Evolutionary conservation across 1,139 yeast genomes (phyloP).

Genomic region (Komagataea norvegica): DNA sequence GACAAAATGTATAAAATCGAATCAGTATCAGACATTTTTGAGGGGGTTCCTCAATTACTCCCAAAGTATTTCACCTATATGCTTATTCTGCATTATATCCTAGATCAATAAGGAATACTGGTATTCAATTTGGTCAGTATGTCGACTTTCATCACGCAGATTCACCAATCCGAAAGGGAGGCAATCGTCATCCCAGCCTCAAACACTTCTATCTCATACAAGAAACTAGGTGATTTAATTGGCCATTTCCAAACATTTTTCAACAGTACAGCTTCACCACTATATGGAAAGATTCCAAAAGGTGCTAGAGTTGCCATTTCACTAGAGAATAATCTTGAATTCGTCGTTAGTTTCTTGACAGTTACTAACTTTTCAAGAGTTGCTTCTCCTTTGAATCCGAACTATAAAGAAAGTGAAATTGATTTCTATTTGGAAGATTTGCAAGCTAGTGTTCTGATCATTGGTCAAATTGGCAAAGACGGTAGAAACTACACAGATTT

Average conservation of each 20-base stretch:
- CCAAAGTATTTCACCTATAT: background rate
- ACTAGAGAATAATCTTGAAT: conserved; percentile 54
- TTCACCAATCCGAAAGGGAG: conserved; percentile 31
- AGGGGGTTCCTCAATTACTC: too few relatives aligned
- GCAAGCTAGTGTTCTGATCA: conserved; percentile 49
- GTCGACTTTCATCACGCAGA: conserved; percentile 18
- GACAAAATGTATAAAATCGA: too few relatives aligned
- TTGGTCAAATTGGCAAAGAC: conserved; percentile 43
- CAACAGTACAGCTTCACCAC: conserved; percentile 35
- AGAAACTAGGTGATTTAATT: conserved; percentile 35
- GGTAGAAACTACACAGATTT: conserved; percentile 35
- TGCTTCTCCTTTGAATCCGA: conserved; percentile 63
- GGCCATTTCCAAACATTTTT: conserved; percentile 41
- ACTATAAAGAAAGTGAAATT: conserved; percentile 53
- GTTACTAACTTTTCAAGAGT: conserved; percentile 49
- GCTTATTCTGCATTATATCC: too few relatives aligned
- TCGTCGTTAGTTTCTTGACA: conserved; percentile 49
- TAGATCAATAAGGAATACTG: too few relatives aligned
- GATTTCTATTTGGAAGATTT: conserved; percentile 59
- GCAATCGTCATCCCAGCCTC: conserved; percentile 39
- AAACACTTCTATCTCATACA: conserved; percentile 32
- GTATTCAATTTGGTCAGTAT: too few relatives aligned
- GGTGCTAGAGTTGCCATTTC: conserved; percentile 54
- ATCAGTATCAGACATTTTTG: too few relatives aligned
- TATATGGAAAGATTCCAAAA: conserved; percentile 26